Percentiles rank a stretch among this genome's conserved stretches.
Evolutionary conservation across 1,284 basidiomycete species (phyloP).

Genomic region (Apiotrichum montevideense): DNA sequence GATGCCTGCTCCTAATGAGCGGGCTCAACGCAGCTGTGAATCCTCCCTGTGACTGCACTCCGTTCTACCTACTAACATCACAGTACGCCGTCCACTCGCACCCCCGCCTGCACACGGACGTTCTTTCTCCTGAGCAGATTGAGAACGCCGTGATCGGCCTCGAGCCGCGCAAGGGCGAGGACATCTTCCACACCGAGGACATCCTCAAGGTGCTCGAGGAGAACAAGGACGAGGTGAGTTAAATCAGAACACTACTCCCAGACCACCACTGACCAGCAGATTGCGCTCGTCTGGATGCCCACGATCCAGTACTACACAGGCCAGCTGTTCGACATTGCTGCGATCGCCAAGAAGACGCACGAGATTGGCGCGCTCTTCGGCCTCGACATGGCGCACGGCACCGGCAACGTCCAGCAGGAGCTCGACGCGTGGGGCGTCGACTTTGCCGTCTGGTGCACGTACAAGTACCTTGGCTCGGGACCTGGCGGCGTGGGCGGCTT

Average conservation of each 20-base stretch:
- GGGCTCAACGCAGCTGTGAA: too few relatives aligned
- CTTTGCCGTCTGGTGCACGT: slow-evolving; percentile 96
- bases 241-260: neutral
- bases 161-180: slow-evolving; percentile 72
- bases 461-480: slow-evolving; percentile 95
- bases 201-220: slow-evolving; percentile 70
- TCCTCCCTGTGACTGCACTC: too few relatives aligned
- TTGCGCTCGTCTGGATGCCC: slow-evolving; percentile 82
- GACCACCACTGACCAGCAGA: slow-evolving; percentile 43
- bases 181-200: slow-evolving; percentile 81
- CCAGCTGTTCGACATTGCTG: slow-evolving; percentile 84
- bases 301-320: slow-evolving; percentile 97
- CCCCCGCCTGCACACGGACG: slow-evolving; percentile 61
- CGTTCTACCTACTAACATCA: neutral
- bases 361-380: slow-evolving; percentile 77
- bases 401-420: slow-evolving; percentile 83
- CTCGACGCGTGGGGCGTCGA: slow-evolving; percentile 93
- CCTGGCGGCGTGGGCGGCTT: slow-evolving; percentile 89
- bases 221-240: slow-evolving; percentile 54
- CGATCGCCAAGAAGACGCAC: slow-evolving; percentile 77
- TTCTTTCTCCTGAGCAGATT: slow-evolving; percentile 59
- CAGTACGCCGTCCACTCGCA: slow-evolving; percentile 95
- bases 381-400: slow-evolving; percentile 93
- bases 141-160: slow-evolving; percentile 66
- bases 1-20: too few relatives aligned